Percentiles rank a stretch among this genome's conserved stretches.
Conservation (phyloP, 73 alveolate genomes). For the Diophrys appendiculata region DNA sequence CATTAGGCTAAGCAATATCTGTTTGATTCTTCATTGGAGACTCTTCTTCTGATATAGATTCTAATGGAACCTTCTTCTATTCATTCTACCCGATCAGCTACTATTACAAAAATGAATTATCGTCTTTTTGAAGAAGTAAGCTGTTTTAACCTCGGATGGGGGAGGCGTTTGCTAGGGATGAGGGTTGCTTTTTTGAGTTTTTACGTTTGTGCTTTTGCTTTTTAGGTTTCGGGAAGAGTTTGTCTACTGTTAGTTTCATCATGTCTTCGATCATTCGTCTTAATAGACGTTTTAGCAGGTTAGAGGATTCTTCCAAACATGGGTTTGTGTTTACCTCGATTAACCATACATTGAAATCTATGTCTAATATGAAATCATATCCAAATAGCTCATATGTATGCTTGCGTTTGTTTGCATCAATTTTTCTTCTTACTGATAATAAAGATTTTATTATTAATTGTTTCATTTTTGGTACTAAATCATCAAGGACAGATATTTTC, state of each 20-base stretch:
- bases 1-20: too few species aligned
- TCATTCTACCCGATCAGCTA: too few species aligned
- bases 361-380: conserved; percentile 91
- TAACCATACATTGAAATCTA: conserved; percentile 81
- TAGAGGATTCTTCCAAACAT: conserved; percentile 87
- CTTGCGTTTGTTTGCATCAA: conserved; percentile 68
- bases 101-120: too few species aligned
- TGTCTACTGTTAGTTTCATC: conserved; percentile 73
- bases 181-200: too few species aligned
- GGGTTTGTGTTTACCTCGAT: conserved; percentile 96
- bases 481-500: conserved; percentile 21
- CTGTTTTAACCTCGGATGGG: too few species aligned
- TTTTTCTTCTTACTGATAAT: conserved; percentile 41
- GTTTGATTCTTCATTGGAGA: too few species aligned
- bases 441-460: conserved; percentile 49
- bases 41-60: too few species aligned
- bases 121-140: too few species aligned
- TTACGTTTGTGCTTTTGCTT: too few species aligned
- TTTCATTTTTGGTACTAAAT: conserved; percentile 62
- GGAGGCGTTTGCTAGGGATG: too few species aligned
- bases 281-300: conserved; percentile 63
- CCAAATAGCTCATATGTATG: conserved; percentile 91
- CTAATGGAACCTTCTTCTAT: too few species aligned
- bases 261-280: conserved; percentile 92
- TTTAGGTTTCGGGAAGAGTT: conserved; percentile 68